Conservation (phyloP, 805 yeast species). For the Torulaspora microellipsoides region DNA sequence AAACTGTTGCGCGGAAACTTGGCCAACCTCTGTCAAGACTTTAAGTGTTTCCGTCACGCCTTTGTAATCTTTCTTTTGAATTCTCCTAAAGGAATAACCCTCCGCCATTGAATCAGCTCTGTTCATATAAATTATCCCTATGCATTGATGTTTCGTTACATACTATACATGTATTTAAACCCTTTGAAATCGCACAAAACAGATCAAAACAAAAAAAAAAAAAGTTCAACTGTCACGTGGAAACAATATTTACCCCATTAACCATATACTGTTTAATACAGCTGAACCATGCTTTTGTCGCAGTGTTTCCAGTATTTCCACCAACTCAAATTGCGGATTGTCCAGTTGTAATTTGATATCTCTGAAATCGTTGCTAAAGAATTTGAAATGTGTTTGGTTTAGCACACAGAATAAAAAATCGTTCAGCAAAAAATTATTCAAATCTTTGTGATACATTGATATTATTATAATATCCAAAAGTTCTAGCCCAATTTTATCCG, state of each 20-base stretch:
- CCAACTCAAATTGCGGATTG: slow-evolving; percentile 4
- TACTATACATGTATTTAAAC: too few species aligned
- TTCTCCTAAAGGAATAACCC: slow-evolving; percentile 64
- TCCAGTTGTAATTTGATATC: slow-evolving; percentile 7
- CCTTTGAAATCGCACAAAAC: too few species aligned
- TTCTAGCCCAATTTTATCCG: slow-evolving; percentile 13
- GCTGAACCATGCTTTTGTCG: slow-evolving; percentile 7
- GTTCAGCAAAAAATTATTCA: slow-evolving; percentile 10
- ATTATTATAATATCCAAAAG: slow-evolving; percentile 17
- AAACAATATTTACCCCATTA: not conserved
- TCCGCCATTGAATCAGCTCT: slow-evolving; percentile 15
- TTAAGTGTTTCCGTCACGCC: slow-evolving; percentile 58
- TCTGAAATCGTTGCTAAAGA: slow-evolving; percentile 7
- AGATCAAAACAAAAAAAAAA: too few species aligned
- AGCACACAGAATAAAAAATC: slow-evolving; percentile 10
- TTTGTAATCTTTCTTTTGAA: slow-evolving; percentile 51
- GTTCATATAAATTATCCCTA: too few species aligned
- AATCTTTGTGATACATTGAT: slow-evolving; percentile 11
- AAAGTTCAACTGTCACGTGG: slow-evolving; percentile 8
- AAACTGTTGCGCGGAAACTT: slow-evolving; percentile 50
- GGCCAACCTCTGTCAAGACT: slow-evolving; percentile 81
- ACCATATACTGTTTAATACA: slow-evolving; percentile 1
- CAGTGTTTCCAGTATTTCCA: slow-evolving; percentile 8
- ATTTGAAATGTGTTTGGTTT: slow-evolving; percentile 14
- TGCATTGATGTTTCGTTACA: too few species aligned